Conservation (phyloP, 2,329 filamentous ascomycete genomes). For the Thielaviopsis musarum region DNA sequence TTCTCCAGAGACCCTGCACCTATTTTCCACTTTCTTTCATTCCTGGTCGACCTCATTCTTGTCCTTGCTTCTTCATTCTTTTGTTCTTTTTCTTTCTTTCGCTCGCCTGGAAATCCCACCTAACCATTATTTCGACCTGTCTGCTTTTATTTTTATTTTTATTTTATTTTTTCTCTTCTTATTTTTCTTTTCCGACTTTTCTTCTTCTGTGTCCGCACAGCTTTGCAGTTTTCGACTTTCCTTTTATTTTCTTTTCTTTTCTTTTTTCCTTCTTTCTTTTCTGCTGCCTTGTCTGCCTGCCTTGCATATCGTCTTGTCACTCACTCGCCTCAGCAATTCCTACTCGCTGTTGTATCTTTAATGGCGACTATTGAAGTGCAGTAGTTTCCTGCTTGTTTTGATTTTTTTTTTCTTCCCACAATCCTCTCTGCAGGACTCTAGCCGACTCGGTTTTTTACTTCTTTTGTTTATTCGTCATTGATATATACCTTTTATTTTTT, state of each 20-base stretch:
- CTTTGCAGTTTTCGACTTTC: not conserved
- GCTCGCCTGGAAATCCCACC: not conserved
- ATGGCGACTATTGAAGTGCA: constrained; percentile 2
- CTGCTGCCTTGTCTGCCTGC: not conserved
- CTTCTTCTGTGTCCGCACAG: too few relatives aligned
- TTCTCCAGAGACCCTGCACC: constrained; percentile 11
- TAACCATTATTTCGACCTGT: not conserved
- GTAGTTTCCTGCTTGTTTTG: constrained; percentile 1
- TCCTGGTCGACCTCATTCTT: constrained; percentile 3
- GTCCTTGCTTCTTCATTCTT: not conserved
- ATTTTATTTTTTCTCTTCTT: too few relatives aligned
- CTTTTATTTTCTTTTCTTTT: constrained; percentile 8
- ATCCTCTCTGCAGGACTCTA: constrained; percentile 4
- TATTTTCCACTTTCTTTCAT: constrained; percentile 1
- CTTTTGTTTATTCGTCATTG: constrained; percentile 13
- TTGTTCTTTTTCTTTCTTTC: constrained; percentile 2
- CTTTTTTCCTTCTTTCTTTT: not conserved
- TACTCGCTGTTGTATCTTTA: not conserved
- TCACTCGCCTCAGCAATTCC: not conserved
- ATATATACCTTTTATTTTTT: constrained; percentile 11
- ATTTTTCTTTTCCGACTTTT: too few relatives aligned
- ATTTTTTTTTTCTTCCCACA: not conserved
- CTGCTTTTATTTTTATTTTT: constrained; percentile 1
- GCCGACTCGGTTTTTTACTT: not conserved
- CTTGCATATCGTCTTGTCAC: not conserved